These are phyloP conservation scores for Ceratobasidium sp. DNA, from an alignment of 1,284 basidiomycete genomes.

Conservation along the genomic window DNA sequence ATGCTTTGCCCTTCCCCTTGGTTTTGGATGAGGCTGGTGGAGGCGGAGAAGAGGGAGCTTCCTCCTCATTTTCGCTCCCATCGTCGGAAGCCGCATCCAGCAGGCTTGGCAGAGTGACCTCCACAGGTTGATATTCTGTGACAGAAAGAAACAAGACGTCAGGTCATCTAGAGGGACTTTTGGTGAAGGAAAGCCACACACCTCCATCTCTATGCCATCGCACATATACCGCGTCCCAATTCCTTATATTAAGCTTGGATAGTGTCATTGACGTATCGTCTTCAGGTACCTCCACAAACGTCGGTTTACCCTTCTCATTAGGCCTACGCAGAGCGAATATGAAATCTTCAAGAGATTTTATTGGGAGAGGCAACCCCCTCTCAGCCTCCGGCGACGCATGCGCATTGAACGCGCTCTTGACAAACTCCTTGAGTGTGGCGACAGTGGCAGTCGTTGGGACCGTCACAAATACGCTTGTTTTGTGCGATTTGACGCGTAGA, in stretches of 20 bases:
- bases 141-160: background rate
- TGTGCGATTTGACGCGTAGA: conserved; percentile 37
- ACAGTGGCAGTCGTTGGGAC: conserved; percentile 28
- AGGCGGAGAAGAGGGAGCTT: conserved; percentile 43
- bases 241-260: conserved; percentile 10
- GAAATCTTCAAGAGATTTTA: conserved; percentile 30
- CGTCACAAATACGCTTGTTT: conserved; percentile 32
- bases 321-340: conserved; percentile 15
- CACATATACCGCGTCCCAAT: conserved; percentile 39
- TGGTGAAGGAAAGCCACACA: background rate
- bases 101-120: conserved; percentile 34
- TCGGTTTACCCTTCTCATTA: background rate
- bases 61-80: conserved; percentile 31
- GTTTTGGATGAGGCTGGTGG: conserved; percentile 11
- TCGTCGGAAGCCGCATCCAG: conserved; percentile 50
- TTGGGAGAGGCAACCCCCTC: conserved; percentile 31
- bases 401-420: conserved; percentile 31
- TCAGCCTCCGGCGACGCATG: conserved; percentile 20
- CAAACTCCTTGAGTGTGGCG: conserved; percentile 36
- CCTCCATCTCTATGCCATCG: conserved; percentile 36
- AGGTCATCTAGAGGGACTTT: background rate
- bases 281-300: conserved; percentile 30
- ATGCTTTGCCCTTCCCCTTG: conserved; percentile 27
- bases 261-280: conserved; percentile 25
- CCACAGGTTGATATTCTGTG: conserved; percentile 33